Evolutionary conservation across 2,329 filamentous ascomycete species (phyloP), one percentile per base, ranked within the genome.

Genomic region (Aspergillus latus): DNA sequence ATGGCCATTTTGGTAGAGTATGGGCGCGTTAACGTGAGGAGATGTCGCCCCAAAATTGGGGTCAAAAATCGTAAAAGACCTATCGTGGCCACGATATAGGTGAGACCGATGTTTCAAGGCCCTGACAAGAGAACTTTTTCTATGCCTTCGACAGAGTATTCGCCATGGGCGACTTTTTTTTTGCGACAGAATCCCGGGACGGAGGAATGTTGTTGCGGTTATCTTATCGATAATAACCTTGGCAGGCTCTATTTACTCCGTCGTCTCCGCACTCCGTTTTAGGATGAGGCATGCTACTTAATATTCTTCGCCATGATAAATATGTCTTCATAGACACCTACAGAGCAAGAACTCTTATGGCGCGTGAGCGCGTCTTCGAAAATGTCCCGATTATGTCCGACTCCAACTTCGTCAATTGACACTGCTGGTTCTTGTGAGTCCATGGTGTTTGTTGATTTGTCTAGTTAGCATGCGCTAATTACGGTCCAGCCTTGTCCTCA

Each of bases 21-120:
- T 42, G 37, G 40, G 29, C 56, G 57, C 10, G 52, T 30, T 32
- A 44, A 49, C 26, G 44, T 54, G n/a, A 62, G 51, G n/a, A 61
- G 26, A 50, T 39, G 50, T 43, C 57, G 63, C 66, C 72, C 68
- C 70, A 71, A 29, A 30, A 45, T 58, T 45, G 67, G 70, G 63
- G 62, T 54, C 15, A 68, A 21, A 15, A 59, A 58, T 30, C 62
- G 69, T 21, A 21, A 21, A 21, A 21, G 21, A 21, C 21, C 21
- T 21, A 21, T 21, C 21, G 21, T 21, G 21, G 21, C 21, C 21
- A 21, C 21, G 21, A 21, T 21, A 21, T 21, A 21, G 30, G 59
- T 43, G 44, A 66, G 28, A 61, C 64, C 70, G 72, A 74, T 74
- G 45, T 62, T 74, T 43, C 15, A 16, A 8, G 13, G 28, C 2